These are phyloP conservation scores for Cercospora zeina DNA, from an alignment of 2,329 filamentous ascomycete species.

Conservation along the genomic window DNA sequence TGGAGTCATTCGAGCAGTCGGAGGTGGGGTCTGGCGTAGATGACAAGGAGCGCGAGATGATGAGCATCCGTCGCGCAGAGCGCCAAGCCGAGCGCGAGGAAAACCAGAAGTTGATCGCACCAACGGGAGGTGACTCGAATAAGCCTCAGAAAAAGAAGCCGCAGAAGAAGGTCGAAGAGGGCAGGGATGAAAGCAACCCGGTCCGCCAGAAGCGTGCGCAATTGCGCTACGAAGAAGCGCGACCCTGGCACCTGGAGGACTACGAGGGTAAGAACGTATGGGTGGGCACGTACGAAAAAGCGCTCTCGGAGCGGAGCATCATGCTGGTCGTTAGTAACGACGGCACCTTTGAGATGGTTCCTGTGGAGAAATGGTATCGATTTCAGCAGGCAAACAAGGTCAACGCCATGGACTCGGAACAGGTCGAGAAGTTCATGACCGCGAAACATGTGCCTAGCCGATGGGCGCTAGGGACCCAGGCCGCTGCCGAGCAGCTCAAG, in stretches of 20 bases:
- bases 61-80: constrained; percentile 66
- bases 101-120: constrained; percentile 90
- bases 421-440: constrained; percentile 80
- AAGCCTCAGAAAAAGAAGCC: constrained; percentile 55
- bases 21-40: constrained; percentile 52
- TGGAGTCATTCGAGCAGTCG: constrained; percentile 40
- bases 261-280: constrained; percentile 93
- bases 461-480: constrained; percentile 72
- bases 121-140: constrained; percentile 67
- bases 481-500: constrained; percentile 43
- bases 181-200: constrained; percentile 72
- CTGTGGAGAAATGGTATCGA: constrained; percentile 93
- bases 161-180: constrained; percentile 80
- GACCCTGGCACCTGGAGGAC: constrained; percentile 96
- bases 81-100: constrained; percentile 82
- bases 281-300: constrained; percentile 87
- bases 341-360: constrained; percentile 75
- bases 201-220: constrained; percentile 67
- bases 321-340: constrained; percentile 74
- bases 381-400: constrained; percentile 66
- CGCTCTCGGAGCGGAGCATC: constrained; percentile 76
- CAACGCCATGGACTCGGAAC: constrained; percentile 74
- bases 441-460: constrained; percentile 74
- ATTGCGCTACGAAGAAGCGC: constrained; percentile 84
- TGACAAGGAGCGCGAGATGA: constrained; percentile 63